phyloP scores from a whole-genome alignment of 2,329 filamentous ascomycete species.

The Byssothecium circinans region DNA sequence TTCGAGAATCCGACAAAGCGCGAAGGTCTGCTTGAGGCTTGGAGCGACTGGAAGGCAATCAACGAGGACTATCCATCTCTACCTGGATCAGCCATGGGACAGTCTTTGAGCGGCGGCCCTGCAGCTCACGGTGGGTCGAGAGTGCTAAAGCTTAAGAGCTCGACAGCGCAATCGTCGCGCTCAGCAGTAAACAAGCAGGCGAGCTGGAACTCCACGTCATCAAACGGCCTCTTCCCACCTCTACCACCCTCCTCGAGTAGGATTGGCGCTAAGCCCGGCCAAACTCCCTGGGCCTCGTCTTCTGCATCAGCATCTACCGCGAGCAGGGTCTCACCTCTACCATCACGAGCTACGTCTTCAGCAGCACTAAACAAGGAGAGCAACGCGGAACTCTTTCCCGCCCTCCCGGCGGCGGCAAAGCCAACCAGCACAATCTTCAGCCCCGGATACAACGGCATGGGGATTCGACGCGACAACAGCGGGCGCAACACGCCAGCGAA shows the following conservation, averaged over 20 bases:
- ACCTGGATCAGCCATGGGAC: constrained; percentile 62
- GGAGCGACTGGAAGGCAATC: constrained; percentile 94
- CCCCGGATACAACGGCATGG: constrained; percentile 52
- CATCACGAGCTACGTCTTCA: constrained; percentile 37
- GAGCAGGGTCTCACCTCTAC: constrained; percentile 43
- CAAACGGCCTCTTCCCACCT: constrained; percentile 37
- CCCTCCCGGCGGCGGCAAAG: constrained; percentile 76
- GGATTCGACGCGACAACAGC: constrained; percentile 48
- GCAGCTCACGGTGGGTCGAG: constrained; percentile 59
- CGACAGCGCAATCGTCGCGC: constrained; percentile 67
- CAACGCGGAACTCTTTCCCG: constrained; percentile 70
- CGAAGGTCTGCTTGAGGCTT: constrained; percentile 74
- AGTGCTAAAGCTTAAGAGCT: constrained; percentile 69
- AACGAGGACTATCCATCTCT: constrained; percentile 94
- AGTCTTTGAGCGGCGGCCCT: constrained; percentile 40
- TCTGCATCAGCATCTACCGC: constrained; percentile 21
- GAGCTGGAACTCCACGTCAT: constrained; percentile 57
- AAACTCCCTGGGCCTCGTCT: constrained; percentile 41
- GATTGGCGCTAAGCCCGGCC: constrained; percentile 40
- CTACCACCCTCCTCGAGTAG: constrained; percentile 31
- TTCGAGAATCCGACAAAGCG: constrained; percentile 82
- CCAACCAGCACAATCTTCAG: constrained; percentile 59
- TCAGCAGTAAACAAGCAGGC: constrained; percentile 60
- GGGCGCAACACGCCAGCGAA: constrained; percentile 44
- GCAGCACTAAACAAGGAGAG: constrained; percentile 28